A percentile compares a stretch with the other conserved stretches of the same genome.
Conservation (phyloP, 768 basidiomycete genomes). For the Chalciporus piperatus region DNA sequence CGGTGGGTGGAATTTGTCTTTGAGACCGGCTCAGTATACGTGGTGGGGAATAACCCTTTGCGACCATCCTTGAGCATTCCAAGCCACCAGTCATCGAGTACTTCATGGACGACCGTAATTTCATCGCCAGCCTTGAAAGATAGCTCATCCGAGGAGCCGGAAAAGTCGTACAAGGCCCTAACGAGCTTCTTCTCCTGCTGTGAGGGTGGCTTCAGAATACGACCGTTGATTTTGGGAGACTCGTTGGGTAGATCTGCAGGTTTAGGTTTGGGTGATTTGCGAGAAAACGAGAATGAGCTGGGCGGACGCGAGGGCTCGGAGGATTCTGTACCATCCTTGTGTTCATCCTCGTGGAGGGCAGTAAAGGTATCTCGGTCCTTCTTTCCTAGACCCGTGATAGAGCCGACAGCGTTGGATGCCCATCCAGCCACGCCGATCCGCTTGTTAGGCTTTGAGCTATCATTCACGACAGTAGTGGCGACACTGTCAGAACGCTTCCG, state of each 20-base stretch:
- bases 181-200: constrained; percentile 53
- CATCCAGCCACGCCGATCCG: constrained; percentile 43
- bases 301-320: constrained; percentile 32
- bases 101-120: constrained; percentile 74
- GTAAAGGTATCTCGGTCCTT: constrained; percentile 65
- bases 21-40: constrained; percentile 56
- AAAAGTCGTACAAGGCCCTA: constrained; percentile 73
- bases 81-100: constrained; percentile 90
- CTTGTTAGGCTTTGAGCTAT: constrained; percentile 39
- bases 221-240: constrained; percentile 29
- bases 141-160: constrained; percentile 74
- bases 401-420: constrained; percentile 64
- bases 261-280: constrained; percentile 28
- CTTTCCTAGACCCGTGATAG: constrained; percentile 54
- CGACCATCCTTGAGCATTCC: constrained; percentile 63
- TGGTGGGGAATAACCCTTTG: constrained; percentile 78
- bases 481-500: constrained; percentile 64
- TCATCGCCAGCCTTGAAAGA: constrained; percentile 71
- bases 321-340: constrained; percentile 20
- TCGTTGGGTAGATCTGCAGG: constrained; percentile 21
- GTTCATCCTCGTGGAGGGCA: constrained; percentile 46
- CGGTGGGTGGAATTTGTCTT: neutral
- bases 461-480: constrained; percentile 37
- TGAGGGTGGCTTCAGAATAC: constrained; percentile 52
- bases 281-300: constrained; percentile 33